phyloP scores from a whole-genome alignment of 148 eudicot genomes.

The Vaccinium myrtillus region DNA sequence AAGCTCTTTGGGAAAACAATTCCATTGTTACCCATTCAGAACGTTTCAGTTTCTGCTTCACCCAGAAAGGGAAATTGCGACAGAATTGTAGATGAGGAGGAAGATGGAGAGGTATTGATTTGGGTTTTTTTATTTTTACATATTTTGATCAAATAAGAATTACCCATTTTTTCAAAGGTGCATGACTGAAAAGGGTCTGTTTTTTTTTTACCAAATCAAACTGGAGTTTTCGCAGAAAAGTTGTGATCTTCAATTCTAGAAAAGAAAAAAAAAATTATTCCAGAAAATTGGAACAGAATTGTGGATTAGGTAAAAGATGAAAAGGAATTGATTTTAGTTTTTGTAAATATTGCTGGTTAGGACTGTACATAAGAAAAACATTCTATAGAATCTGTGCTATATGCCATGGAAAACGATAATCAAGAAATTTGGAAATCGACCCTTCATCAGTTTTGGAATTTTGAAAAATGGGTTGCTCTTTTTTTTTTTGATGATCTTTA shows the following conservation, averaged over 20 bases:
- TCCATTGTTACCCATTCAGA: slow-evolving; percentile 18
- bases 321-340: too few species aligned
- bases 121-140: background rate
- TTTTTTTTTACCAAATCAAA: background rate
- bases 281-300: too few species aligned
- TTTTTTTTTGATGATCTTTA: slow-evolving; percentile 4
- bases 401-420: too few species aligned
- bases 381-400: too few species aligned
- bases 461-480: too few species aligned
- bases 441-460: too few species aligned
- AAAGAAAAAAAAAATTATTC: too few species aligned
- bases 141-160: background rate
- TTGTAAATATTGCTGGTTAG: too few species aligned
- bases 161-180: slow-evolving; percentile 26
- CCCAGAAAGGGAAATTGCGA: slow-evolving; percentile 5
- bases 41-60: background rate
- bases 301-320: too few species aligned
- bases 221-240: too few species aligned
- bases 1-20: slow-evolving; percentile 71
- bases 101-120: slow-evolving; percentile 13
- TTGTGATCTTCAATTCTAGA: too few species aligned
- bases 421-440: background rate
- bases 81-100: background rate
- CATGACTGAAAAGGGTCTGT: slow-evolving; percentile 26
- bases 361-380: too few species aligned